Evolutionary conservation across 768 basidiomycete species (phyloP).

Genomic region (Russula sp.): DNA sequence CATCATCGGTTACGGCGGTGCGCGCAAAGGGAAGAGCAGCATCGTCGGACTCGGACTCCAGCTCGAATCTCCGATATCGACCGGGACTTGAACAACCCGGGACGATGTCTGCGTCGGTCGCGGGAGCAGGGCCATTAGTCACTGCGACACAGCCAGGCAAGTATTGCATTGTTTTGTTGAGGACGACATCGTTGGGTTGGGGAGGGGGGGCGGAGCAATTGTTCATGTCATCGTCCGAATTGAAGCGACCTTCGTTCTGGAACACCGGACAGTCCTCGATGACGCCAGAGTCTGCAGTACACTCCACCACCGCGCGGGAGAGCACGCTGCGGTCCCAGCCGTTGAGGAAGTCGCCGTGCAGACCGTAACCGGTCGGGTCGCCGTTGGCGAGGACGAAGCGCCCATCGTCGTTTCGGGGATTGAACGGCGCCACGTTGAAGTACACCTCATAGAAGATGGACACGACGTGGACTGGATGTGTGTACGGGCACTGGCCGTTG

Average conservation of each 20-base stretch:
- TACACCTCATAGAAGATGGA: conserved; percentile 45
- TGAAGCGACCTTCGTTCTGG: conserved; percentile 8
- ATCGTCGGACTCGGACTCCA: not conserved
- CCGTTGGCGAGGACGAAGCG: conserved; percentile 44
- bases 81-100: not conserved
- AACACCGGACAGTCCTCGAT: conserved; percentile 23
- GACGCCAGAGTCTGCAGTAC: conserved; percentile 28
- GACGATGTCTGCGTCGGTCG: not conserved
- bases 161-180: not conserved
- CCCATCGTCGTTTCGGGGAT: conserved; percentile 34
- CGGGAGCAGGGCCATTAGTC: conserved; percentile 9
- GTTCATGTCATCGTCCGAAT: not conserved
- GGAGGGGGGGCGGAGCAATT: conserved; percentile 15
- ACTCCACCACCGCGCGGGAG: conserved; percentile 38
- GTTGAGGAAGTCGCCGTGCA: conserved; percentile 41
- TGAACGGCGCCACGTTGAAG: conserved; percentile 35
- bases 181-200: not conserved
- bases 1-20: not conserved
- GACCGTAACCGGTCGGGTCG: conserved; percentile 45
- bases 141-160: conserved; percentile 24
- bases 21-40: not conserved
- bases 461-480: conserved; percentile 39
- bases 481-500: conserved; percentile 13
- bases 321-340: conserved; percentile 46
- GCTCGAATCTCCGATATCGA: conserved; percentile 7